phyloP scores from a whole-genome alignment of 441 rosid genomes.

The Adansonia gregorii region DNA sequence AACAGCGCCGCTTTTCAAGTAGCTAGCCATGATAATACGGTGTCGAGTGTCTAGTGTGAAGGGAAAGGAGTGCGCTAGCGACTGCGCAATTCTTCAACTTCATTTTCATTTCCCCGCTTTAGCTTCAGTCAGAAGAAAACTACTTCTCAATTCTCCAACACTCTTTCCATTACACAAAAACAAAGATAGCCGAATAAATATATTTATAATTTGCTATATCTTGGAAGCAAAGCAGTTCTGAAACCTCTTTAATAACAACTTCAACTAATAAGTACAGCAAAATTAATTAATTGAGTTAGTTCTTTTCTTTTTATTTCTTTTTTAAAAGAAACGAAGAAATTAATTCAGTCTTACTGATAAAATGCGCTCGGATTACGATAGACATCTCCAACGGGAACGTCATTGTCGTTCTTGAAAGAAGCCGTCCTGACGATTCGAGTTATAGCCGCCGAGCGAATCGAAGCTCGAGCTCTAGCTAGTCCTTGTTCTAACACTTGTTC shows the following conservation, averaged over 20 bases:
- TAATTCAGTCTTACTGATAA: slow-evolving; percentile 49
- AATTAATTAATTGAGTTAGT: not conserved
- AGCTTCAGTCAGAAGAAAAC: slow-evolving; percentile 46
- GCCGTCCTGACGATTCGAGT: slow-evolving; percentile 36
- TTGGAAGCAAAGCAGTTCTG: slow-evolving; percentile 44
- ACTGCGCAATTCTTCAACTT: slow-evolving; percentile 32
- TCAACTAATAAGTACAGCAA: slow-evolving; percentile 11
- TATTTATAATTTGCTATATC: slow-evolving; percentile 28
- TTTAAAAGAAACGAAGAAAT: not conserved
- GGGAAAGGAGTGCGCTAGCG: slow-evolving; percentile 33
- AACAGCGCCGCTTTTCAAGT: slow-evolving; percentile 28
- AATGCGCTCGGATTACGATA: slow-evolving; percentile 69
- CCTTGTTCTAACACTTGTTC: slow-evolving; percentile 51
- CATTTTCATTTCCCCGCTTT: slow-evolving; percentile 24
- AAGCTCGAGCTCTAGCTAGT: slow-evolving; percentile 71
- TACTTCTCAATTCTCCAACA: not conserved
- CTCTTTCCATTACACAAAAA: not conserved
- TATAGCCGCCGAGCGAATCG: slow-evolving; percentile 53
- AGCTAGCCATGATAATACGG: slow-evolving; percentile 31
- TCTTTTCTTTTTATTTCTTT: not conserved
- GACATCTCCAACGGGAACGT: slow-evolving; percentile 34
- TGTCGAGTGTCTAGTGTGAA: not conserved
- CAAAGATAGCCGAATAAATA: not conserved
- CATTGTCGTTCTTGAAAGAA: slow-evolving; percentile 24
- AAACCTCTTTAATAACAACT: not conserved